Evolutionary conservation across 164 flowering plant genomes (phyloP).

Genomic region (Tetrastigma voinierianum): DNA sequence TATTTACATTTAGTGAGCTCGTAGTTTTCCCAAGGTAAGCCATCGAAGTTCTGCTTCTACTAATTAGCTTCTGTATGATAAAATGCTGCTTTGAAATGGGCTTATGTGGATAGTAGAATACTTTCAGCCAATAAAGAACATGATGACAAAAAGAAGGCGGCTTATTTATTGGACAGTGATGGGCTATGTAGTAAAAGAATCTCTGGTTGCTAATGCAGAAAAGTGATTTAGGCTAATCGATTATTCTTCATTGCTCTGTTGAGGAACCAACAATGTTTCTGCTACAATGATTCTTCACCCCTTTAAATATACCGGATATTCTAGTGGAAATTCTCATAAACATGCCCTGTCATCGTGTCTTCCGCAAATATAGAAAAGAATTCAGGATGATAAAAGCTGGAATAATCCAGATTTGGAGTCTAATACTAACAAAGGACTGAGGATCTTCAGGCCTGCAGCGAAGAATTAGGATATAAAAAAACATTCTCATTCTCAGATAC

Average conservation of each 20-base stretch:
- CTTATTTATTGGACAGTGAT: background rate
- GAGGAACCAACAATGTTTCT: background rate
- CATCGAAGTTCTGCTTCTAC: no score
- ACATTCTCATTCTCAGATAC: no score
- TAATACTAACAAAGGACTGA: background rate
- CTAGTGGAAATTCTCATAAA: background rate
- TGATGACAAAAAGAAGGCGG: background rate
- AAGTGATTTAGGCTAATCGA: slow-evolving; percentile 5
- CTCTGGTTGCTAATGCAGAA: background rate
- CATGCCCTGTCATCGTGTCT: background rate
- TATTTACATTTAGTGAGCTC: no score
- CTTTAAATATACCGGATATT: background rate
- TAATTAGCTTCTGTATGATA: no score
- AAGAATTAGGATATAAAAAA: background rate
- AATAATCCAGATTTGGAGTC: background rate
- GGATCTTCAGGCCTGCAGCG: background rate
- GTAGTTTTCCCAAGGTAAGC: no score
- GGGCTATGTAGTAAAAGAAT: background rate
- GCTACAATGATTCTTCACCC: slow-evolving; percentile 5
- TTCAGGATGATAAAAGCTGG: background rate
- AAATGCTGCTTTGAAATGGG: no score
- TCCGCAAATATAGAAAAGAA: background rate
- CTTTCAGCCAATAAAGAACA: slow-evolving; percentile 10
- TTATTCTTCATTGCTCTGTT: slow-evolving; percentile 11
- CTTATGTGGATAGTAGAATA: background rate